phyloP scores from a whole-genome alignment of 805 yeast species.

The Lipomyces lipofer region DNA sequence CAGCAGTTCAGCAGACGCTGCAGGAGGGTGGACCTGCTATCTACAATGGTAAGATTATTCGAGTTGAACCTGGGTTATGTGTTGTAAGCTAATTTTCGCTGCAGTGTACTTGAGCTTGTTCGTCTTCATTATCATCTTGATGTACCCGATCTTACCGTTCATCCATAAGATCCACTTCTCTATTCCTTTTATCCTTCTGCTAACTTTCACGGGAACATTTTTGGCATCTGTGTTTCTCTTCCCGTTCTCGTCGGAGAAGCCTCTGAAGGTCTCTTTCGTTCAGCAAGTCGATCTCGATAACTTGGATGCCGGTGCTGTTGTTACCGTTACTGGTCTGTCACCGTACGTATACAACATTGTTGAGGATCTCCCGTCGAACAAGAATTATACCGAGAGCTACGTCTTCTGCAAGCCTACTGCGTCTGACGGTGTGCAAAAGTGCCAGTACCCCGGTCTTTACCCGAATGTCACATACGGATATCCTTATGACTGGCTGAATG shows the following conservation, averaged over 20 bases:
- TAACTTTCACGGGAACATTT: slow-evolving; percentile 31
- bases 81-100: too few species aligned
- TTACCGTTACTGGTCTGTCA: slow-evolving; percentile 52
- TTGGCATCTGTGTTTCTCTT: slow-evolving; percentile 36
- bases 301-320: slow-evolving; percentile 34
- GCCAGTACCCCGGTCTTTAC: slow-evolving; percentile 27
- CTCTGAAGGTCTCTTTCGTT: slow-evolving; percentile 70
- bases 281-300: slow-evolving; percentile 57
- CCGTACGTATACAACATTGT: slow-evolving; percentile 52
- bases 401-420: slow-evolving; percentile 12
- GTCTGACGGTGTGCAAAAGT: slow-evolving; percentile 17
- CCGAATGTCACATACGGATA: slow-evolving; percentile 30
- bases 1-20: slow-evolving; percentile 67
- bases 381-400: slow-evolving; percentile 38
- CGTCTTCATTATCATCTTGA: slow-evolving; percentile 37
- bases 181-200: slow-evolving; percentile 26
- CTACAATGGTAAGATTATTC: slow-evolving; percentile 26
- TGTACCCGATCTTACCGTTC: slow-evolving; percentile 39
- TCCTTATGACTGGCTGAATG: slow-evolving; percentile 29
- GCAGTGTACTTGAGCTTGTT: slow-evolving; percentile 25
- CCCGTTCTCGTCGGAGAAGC: slow-evolving; percentile 64
- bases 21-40: slow-evolving; percentile 55
- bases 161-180: slow-evolving; percentile 28
- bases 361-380: slow-evolving; percentile 64
- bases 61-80: too few species aligned